Evolutionary conservation across 2,329 filamentous ascomycete species (phyloP), one percentile per base, ranked within the genome.

Genomic region (Aspergillus chevalieri): DNA sequence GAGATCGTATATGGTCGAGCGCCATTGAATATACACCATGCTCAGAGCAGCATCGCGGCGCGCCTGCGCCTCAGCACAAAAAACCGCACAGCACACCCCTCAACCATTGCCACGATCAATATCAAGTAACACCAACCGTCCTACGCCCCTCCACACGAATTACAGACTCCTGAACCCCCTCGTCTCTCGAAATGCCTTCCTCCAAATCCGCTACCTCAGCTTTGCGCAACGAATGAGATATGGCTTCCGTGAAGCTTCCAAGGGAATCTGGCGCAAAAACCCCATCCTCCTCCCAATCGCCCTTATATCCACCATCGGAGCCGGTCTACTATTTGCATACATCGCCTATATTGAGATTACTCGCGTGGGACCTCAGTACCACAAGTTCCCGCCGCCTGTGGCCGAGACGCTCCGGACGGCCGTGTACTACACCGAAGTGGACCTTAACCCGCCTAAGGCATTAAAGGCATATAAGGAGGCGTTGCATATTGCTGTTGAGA

Each of bases 401-500:
- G 67, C 73, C 15, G 66, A 71, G 60, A 83, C 87, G 52, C 77
- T 98, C 43, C 87, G 93, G 28, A 82, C 84, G 57, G 93, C 90
- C 0, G 74, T 97, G 22, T 96, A 92, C 73, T 95, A 89, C 70
- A 88, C 85, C 57, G 91, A 93, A 62, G 81, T 86, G 55, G 77
- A 82, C 36, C 79, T 86, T 4, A 85, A 95, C 51, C 83, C 88
- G 2, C 79, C 86, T 51, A 78, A 86, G 48, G 91, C 92, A 1
- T 76, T 94, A 51, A 86, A 89, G 58, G 89, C 89, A 67, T 97
- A 95, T 67, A 84, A 84, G 60, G 80, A 86, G 56, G 90, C 91
- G 3, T 75, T 97, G 50, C 77, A 84, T 54, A 78, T 86, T 46
- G 89, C 89, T 50, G 74, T 83, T 45, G 83, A 89, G 61, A 64